These are phyloP conservation scores for Botryotinia narcissicola DNA, from an alignment of 2,329 filamentous ascomycete species.

Conservation along the genomic window DNA sequence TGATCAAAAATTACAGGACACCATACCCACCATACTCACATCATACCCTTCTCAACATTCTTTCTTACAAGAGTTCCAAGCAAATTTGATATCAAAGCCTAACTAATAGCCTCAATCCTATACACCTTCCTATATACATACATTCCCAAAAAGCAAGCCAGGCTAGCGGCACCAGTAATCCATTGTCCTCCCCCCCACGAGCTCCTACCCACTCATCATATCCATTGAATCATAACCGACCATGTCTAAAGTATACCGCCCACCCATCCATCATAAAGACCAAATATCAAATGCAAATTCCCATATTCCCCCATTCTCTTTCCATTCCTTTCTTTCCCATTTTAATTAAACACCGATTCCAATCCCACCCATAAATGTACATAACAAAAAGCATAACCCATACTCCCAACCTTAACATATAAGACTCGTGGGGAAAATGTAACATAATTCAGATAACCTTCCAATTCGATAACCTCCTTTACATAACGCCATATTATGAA, in stretches of 20 bases:
- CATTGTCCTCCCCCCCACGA: background rate
- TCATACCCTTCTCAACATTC: background rate
- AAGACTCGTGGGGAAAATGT: background rate
- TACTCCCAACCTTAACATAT: conserved; percentile 2
- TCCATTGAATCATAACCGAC: conserved; percentile 1
- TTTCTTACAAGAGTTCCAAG: background rate
- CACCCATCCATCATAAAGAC: conserved; percentile 4
- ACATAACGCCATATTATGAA: background rate
- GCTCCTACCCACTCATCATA: conserved; percentile 3
- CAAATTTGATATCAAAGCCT: background rate
- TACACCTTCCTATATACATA: background rate
- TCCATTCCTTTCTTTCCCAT: background rate
- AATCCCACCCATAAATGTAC: background rate
- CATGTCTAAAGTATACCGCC: background rate
- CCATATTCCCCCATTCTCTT: background rate
- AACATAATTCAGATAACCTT: conserved; percentile 4
- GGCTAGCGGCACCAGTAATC: background rate
- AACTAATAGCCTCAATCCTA: background rate
- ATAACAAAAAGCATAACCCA: background rate
- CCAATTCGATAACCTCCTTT: background rate
- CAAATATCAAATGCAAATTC: background rate
- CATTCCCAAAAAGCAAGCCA: background rate
- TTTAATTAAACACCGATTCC: background rate
- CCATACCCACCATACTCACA: background rate
- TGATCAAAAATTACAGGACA: too few species aligned